Percentiles rank a stretch among this genome's conserved stretches.
phyloP scores from a whole-genome alignment of 345 rosid species.

The Limnanthes douglasii region DNA sequence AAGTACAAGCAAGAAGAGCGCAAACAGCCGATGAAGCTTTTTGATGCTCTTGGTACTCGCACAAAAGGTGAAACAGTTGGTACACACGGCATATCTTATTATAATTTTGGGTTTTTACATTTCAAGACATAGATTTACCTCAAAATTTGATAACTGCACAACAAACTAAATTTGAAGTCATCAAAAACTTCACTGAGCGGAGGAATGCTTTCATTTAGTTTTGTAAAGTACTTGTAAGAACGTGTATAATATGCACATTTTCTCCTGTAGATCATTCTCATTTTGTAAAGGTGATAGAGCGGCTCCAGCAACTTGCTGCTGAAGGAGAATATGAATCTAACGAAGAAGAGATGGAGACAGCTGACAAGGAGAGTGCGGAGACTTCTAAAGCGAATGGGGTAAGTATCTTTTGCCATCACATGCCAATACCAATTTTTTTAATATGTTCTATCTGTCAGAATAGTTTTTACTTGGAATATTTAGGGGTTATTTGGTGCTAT shows the following conservation, averaged over 20 bases:
- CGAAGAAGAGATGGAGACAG: constrained; percentile 18
- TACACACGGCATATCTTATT: constrained; percentile 1
- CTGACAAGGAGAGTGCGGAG: constrained; percentile 20
- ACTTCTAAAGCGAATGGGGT: constrained; percentile 19
- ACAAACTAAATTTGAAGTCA: no score
- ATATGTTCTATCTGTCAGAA: no score
- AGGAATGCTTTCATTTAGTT: not conserved
- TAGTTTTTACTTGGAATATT: no score
- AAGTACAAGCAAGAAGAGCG: constrained; percentile 80
- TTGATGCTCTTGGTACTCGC: constrained; percentile 43
- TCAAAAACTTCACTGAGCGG: constrained; percentile 1
- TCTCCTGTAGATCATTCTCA: constrained; percentile 38
- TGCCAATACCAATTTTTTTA: no score
- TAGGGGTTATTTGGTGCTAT: no score
- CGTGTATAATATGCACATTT: not conserved
- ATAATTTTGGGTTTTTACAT: not conserved
- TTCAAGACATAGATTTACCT: not conserved
- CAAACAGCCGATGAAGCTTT: constrained; percentile 33
- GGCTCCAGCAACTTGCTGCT: constrained; percentile 34
- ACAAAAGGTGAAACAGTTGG: constrained; percentile 24
- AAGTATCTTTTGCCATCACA: constrained; percentile 3
- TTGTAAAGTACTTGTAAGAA: no score
- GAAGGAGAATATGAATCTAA: constrained; percentile 19
- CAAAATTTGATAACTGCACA: no score
- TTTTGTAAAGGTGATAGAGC: constrained; percentile 43